Evolutionary conservation across 2,329 filamentous ascomycete species (phyloP).

Genomic region (Exophiala mesophila): DNA sequence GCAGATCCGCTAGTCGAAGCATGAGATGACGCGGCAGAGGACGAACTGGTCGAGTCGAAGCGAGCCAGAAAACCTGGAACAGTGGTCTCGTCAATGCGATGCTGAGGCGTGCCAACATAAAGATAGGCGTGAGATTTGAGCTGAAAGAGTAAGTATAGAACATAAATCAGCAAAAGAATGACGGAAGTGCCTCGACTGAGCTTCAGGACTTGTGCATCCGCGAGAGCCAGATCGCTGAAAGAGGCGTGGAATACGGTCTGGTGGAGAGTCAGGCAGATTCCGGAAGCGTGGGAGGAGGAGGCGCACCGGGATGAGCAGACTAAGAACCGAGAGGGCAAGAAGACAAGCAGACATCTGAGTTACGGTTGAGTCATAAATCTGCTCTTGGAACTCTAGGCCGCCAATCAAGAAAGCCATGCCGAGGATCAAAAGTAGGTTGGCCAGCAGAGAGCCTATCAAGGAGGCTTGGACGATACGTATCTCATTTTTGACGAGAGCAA

Average conservation of each 20-base stretch:
- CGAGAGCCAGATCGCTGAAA: constrained; percentile 35
- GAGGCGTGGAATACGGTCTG: constrained; percentile 68
- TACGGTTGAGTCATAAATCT: constrained; percentile 87
- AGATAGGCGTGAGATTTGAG: constrained; percentile 76
- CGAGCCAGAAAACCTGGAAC: constrained; percentile 55
- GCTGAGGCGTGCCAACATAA: constrained; percentile 47
- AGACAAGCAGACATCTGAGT: constrained; percentile 83
- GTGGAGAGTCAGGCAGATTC: neutral
- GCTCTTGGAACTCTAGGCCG: constrained; percentile 70
- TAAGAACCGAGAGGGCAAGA: constrained; percentile 71
- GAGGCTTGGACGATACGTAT: constrained; percentile 88
- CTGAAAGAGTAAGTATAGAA: constrained; percentile 81
- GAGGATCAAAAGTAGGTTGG: constrained; percentile 81
- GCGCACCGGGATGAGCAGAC: constrained; percentile 68
- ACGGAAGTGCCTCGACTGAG: constrained; percentile 52
- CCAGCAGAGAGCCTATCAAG: constrained; percentile 83
- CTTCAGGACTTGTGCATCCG: constrained; percentile 22
- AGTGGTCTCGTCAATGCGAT: constrained; percentile 51
- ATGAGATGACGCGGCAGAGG: constrained; percentile 39
- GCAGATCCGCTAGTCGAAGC: constrained; percentile 15
- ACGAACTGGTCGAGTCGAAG: constrained; percentile 47
- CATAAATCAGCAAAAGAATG: constrained; percentile 80
- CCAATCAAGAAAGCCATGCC: constrained; percentile 91
- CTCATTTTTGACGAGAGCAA: constrained; percentile 69
- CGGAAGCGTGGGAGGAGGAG: neutral